Evolutionary conservation across 2,329 filamentous ascomycete species (phyloP).

Genomic region (Phialophora verrucosa): DNA sequence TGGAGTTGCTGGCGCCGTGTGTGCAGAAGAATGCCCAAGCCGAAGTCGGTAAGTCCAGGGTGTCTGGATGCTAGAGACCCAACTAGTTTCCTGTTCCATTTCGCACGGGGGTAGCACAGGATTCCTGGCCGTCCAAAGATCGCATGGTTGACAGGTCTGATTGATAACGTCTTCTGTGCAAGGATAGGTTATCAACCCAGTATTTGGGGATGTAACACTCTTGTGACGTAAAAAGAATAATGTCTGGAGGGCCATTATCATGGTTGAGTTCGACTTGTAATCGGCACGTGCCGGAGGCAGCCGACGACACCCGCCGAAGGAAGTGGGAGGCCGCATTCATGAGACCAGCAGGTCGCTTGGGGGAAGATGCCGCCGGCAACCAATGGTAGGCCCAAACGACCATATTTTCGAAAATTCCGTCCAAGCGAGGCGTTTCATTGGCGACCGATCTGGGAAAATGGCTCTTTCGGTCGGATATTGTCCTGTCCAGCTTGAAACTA

Average conservation of each 20-base stretch:
- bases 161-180: slow-evolving; percentile 30
- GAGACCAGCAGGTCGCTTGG: slow-evolving; percentile 3
- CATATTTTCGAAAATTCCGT: slow-evolving; percentile 25
- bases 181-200: slow-evolving; percentile 10
- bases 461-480: slow-evolving; percentile 19
- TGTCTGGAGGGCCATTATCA: slow-evolving; percentile 29
- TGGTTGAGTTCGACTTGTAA: slow-evolving; percentile 15
- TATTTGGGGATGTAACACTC: slow-evolving; percentile 12
- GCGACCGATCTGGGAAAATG: slow-evolving; percentile 21
- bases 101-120: slow-evolving; percentile 25
- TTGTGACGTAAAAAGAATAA: slow-evolving; percentile 36
- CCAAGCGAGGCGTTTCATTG: slow-evolving; percentile 23
- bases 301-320: slow-evolving; percentile 19
- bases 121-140: slow-evolving; percentile 9
- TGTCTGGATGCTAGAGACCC: slow-evolving; percentile 20
- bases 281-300: slow-evolving; percentile 31
- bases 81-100: slow-evolving; percentile 21
- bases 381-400: slow-evolving; percentile 27
- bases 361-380: slow-evolving; percentile 5
- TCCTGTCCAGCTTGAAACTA: slow-evolving; percentile 10
- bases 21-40: slow-evolving; percentile 31
- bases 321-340: slow-evolving; percentile 22
- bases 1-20: slow-evolving; percentile 21
- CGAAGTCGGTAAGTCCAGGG: slow-evolving; percentile 31
- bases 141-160: slow-evolving; percentile 23